Evolutionary conservation across 2,329 filamentous ascomycete species (phyloP).

Genomic region (Endoconidiophora laricicola): DNA sequence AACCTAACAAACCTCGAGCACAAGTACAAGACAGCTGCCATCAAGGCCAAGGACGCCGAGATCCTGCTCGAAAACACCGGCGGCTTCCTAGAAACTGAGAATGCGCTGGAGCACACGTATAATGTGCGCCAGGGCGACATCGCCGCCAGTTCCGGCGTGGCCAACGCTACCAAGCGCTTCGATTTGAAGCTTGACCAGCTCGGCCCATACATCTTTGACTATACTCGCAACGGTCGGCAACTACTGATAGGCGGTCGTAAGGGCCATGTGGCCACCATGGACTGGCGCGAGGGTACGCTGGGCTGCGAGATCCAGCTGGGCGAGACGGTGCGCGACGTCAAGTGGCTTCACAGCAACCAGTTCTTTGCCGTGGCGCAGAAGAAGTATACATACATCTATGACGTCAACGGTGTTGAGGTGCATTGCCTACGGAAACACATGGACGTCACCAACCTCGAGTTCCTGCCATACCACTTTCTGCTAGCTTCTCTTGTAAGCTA

Average conservation of each 20-base stretch:
- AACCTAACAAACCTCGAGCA: conserved; percentile 64
- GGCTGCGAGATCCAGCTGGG: conserved; percentile 81
- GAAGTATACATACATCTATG: conserved; percentile 94
- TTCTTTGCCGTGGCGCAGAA: conserved; percentile 92
- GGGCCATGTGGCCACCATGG: conserved; percentile 89
- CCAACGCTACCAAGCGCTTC: conserved; percentile 84
- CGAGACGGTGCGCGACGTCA: conserved; percentile 77
- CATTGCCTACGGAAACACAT: conserved; percentile 82
- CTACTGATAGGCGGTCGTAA: conserved; percentile 76
- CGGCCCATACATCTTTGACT: conserved; percentile 79
- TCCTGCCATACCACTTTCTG: conserved; percentile 89
- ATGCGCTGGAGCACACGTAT: conserved; percentile 79
- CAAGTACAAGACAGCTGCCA: conserved; percentile 64
- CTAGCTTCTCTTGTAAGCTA: conserved; percentile 62
- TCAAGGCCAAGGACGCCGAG: conserved; percentile 87
- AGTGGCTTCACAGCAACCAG: conserved; percentile 90
- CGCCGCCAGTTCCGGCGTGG: conserved; percentile 51
- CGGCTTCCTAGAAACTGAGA: conserved; percentile 78
- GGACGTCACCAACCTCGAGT: conserved; percentile 87
- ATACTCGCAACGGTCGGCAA: conserved; percentile 75
- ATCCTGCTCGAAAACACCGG: conserved; percentile 75
- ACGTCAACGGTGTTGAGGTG: conserved; percentile 74
- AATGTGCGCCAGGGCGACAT: conserved; percentile 85
- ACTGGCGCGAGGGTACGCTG: conserved; percentile 84
- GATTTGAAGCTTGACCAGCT: conserved; percentile 69